Base-by-base conservation (phyloP, 2,329 filamentous ascomycete genomes). In the Rhynchosporium secalis region DNA sequence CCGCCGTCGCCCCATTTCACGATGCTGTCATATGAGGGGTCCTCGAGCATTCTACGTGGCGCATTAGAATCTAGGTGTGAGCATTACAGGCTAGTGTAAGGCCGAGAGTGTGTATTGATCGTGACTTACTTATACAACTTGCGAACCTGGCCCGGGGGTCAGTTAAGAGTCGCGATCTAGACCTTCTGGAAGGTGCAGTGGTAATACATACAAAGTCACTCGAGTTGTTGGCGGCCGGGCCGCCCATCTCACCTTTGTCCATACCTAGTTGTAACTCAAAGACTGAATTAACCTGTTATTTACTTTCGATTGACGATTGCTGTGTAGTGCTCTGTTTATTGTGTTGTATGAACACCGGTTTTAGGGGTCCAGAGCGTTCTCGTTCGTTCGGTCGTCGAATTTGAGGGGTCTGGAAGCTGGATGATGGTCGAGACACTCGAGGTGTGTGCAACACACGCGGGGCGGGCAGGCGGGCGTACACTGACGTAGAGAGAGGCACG, bases 1-100 rank as follows among this genome's bases (percentile, higher is more conserved):
- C 92, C 93, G 67, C 93, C 89, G 69, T 96, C 92, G 64, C 93
- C 93, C 95, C 95, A 99, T 78, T 94, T 85, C 55, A 98, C 95
- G 65, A 98, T 93, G 65, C 90, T 89, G 71, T 93, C 87, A 76
- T 99, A 96, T 58, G 91, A 88, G 41, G 93, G 93, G 73, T 96
- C 96, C 78, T 98, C 94, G 72, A 99, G 81, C 95, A 99, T 99
- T 76, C 92, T 96, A 59, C 13, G 33, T n/a, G 43, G 46, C 26
- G 46, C 46, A 52, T 72, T 62, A 69, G 63, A 58, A n/a, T 67
- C 58, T 66, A 51, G 66, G 58, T 57, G 51, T 20, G 20, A 20
- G 20, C 59, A 66, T 76, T 62, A 77, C 76, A 69, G 70, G 65
- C 54, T 70, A 15, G 51, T 41, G 46, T 66, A 26, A 41, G 26